phyloP scores from a whole-genome alignment of 805 yeast genomes.

The Blastobotrys americana region DNA sequence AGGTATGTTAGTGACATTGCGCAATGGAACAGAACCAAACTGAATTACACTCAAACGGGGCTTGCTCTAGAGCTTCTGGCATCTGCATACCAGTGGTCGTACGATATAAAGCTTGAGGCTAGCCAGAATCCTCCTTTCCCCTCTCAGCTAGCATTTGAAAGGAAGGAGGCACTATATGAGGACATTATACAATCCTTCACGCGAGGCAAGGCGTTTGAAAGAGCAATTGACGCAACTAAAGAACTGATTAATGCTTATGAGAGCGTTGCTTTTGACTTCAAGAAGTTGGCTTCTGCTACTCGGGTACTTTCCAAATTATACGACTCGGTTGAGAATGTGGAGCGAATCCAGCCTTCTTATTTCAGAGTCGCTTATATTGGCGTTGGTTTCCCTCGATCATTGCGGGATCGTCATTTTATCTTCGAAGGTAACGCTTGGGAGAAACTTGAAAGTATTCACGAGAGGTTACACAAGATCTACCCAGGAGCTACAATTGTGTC shows the following conservation, averaged over 20 bases:
- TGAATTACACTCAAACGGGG: constrained; percentile 74
- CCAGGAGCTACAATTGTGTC: constrained; percentile 74
- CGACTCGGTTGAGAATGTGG: constrained; percentile 56
- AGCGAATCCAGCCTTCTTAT: constrained; percentile 67
- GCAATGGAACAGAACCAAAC: constrained; percentile 51
- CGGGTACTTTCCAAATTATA: constrained; percentile 62
- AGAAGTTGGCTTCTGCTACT: constrained; percentile 66
- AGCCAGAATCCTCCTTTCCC: constrained; percentile 65
- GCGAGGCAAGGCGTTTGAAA: constrained; percentile 67
- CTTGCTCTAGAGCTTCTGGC: constrained; percentile 72
- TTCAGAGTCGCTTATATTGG: constrained; percentile 79
- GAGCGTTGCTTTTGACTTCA: constrained; percentile 63
- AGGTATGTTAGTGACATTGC: constrained; percentile 71
- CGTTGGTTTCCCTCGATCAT: constrained; percentile 70
- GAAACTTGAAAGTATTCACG: constrained; percentile 75
- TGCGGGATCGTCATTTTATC: constrained; percentile 69
- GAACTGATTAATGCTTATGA: constrained; percentile 72
- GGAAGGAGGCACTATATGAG: constrained; percentile 66
- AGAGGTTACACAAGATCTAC: constrained; percentile 61
- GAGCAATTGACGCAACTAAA: constrained; percentile 70
- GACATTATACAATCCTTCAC: constrained; percentile 63
- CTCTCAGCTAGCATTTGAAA: constrained; percentile 69
- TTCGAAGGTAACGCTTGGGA: constrained; percentile 86
- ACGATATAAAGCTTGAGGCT: constrained; percentile 44
- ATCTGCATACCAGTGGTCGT: constrained; percentile 61